Evolutionary conservation across 257 asterid genomes (phyloP).

Genomic region (Scutellaria minor): DNA sequence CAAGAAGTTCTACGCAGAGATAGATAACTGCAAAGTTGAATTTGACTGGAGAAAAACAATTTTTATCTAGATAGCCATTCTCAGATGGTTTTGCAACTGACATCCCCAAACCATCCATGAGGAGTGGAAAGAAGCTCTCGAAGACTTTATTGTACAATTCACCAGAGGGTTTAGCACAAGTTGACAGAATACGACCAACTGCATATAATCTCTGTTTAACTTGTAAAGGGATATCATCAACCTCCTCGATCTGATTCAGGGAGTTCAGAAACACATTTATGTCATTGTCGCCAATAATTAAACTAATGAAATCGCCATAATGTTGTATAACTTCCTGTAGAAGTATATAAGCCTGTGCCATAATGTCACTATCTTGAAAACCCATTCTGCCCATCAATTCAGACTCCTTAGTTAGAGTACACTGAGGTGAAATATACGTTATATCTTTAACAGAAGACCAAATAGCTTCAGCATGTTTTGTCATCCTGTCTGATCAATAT

Average conservation of each 20-base stretch:
- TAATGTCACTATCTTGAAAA: slow-evolving; percentile 69
- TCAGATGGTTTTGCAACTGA: slow-evolving; percentile 52
- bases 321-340: slow-evolving; percentile 63
- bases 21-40: slow-evolving; percentile 65
- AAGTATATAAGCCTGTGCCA: slow-evolving; percentile 68
- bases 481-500: slow-evolving; percentile 78
- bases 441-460: slow-evolving; percentile 82
- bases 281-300: slow-evolving; percentile 69
- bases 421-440: slow-evolving; percentile 61
- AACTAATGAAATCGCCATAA: slow-evolving; percentile 52
- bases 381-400: slow-evolving; percentile 57
- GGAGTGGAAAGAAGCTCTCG: slow-evolving; percentile 64
- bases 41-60: slow-evolving; percentile 37
- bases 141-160: slow-evolving; percentile 72
- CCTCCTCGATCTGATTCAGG: slow-evolving; percentile 47
- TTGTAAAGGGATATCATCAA: slow-evolving; percentile 53
- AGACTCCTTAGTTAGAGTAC: slow-evolving; percentile 51
- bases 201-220: slow-evolving; percentile 77
- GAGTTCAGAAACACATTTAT: slow-evolving; percentile 57
- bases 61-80: slow-evolving; percentile 38
- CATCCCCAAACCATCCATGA: slow-evolving; percentile 64
- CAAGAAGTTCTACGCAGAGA: slow-evolving; percentile 75
- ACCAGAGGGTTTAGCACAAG: slow-evolving; percentile 67
- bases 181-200: slow-evolving; percentile 66
- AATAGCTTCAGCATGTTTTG: slow-evolving; percentile 60